Base-by-base conservation (phyloP, 331 rosid species). In the Telfairia occidentalis region DNA sequence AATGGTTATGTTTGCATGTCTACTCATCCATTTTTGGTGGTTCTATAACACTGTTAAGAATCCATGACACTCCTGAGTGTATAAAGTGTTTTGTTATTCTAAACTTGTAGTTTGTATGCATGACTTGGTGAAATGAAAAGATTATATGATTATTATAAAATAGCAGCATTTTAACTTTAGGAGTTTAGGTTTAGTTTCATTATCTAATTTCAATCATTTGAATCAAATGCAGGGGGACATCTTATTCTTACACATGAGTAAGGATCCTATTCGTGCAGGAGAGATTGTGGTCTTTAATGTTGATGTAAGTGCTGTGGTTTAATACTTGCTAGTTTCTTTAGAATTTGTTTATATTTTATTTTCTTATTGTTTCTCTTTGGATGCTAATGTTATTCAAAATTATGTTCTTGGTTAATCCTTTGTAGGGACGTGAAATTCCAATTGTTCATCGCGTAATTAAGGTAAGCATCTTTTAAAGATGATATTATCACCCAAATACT, bases 371-470 rank as follows among this genome's bases (percentile, higher is more conserved):
- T 59, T 79, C 16, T 40, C 29, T 37, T 48, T 34, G 46, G 75
- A 11, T 75, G n/a, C 59, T 46, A n/a, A 61, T 15, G 1, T 64
- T 40, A 35, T 35, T 64, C 71, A 34, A 4, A 2, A 3, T 72
- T 6, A 37, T 59, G 9, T 75, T 23, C 5, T 30, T 19, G 30
- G 65, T 11, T 76, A 53, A 53, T 75, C 43, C 63, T 72, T 7
- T 81, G 29, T 74, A 92, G 98, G 98, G 98, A 30, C 98, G 97
- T 38, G 98, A 92, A 84, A 92, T 92, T 85, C 98, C 98, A 40
- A 92, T 92, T 59, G 98, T 90, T 59, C 98, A 90, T 81, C 98
- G 97, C 37, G 96, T 92, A 60, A 90, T 92, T 30, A 90, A 86
- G 97, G 98, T 90, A 82, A 82, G 66, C 48, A 50, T 15, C 35